Base-by-base conservation (phyloP, 2,329 filamentous ascomycete genomes). In the Ilyonectria sp. region DNA sequence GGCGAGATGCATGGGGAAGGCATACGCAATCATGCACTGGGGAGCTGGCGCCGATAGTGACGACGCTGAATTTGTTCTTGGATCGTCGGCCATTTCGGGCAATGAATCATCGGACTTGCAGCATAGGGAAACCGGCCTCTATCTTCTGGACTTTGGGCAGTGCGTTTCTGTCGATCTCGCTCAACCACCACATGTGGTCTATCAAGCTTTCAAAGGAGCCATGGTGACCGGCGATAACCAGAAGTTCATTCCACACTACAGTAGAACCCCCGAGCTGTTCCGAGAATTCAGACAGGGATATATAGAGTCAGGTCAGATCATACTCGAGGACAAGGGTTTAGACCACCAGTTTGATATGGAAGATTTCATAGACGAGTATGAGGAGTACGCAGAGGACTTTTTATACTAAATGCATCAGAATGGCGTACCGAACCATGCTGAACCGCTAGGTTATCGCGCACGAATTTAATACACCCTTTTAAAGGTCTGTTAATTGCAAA, bases 221-320 rank as follows among this genome's bases (percentile, higher is more conserved):
- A 72, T 75, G 66, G 66, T 74, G 5, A 73, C 68, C 15, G 72
- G 72, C 1, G 69, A 76, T 26, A 76, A 74, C 31, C 67, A 71
- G 37, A 53, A 69, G 6, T 75, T 76, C 59, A 75, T 75, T 46
- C 72, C 70, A 37, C 71, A 73, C 40, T 68, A 53, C 43, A 19
- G 60, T 6, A 65, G 57, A 21, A 69, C 50, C 17, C 67, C 49
- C 1, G 68, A 67, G 35, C 29, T 74, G 4, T 75, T 67, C 50
- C 21, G 9, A 3, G 37, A 58, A 8, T 76, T 76, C 56, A 68
- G 29, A 47, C 29, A 53, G n/a, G 70, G 44, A 10, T 76, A 75
- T 29, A 44, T 71, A 3, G 31, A 60, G n/a, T 58, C 72, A 1
- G 72, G 60, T 3, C 13, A 47, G 19, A 21, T 43, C 9, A 69